Base-by-base conservation (phyloP, 2,329 filamentous ascomycete genomes). In the Fusarium austroafricanum region DNA sequence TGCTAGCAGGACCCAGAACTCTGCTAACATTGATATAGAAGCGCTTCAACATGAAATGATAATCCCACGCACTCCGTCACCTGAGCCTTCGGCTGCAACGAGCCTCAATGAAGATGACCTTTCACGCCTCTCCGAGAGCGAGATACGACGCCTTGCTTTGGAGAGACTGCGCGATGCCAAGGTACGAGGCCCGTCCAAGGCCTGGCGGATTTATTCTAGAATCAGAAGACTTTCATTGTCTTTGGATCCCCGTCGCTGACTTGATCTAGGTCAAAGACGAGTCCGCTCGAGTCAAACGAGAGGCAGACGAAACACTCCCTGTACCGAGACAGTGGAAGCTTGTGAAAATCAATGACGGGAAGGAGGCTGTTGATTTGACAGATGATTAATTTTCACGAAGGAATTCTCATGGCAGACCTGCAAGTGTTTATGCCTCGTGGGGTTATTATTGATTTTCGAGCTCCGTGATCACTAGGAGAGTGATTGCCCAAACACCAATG, bases 31-130 rank as follows among this genome's bases (percentile, higher is more conserved):
- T 6, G 5, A 18, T 14, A 14, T 28, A 76, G 74, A 65, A 35
- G 65, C 66, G 0, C 60, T 76, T 9, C 61, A 72, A 18, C 50
- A 44, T 7, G 63, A 68, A 38, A 58, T 73, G 62, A 67, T 76
- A 5, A 65, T 76, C 2, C 72, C 71, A 40, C 65, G 51, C 17
- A 58, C 63, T 10, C 58, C 68, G 2, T 45, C 66, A 4, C 44
- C 50, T 2, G 23, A 29, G 29, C 10, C 15, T n/a, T 40, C 15
- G 15, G 15, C 6, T 9, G 12, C n/a, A 26, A 7, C 11, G 15
- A 3, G 17, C 7, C 26, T 26, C 7, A 10, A 21, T 12, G 23
- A 38, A 12, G 18, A 47, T 10, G 7, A 5, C 2, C 37, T 64
- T 28, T 44, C 49, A 14, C 18, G 14, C 10, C 56, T 75, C 10